Percentiles rank a stretch among this genome's conserved stretches.
Conservation (phyloP, 768 basidiomycete species). For the Pleurotus salmoneostramineus region DNA sequence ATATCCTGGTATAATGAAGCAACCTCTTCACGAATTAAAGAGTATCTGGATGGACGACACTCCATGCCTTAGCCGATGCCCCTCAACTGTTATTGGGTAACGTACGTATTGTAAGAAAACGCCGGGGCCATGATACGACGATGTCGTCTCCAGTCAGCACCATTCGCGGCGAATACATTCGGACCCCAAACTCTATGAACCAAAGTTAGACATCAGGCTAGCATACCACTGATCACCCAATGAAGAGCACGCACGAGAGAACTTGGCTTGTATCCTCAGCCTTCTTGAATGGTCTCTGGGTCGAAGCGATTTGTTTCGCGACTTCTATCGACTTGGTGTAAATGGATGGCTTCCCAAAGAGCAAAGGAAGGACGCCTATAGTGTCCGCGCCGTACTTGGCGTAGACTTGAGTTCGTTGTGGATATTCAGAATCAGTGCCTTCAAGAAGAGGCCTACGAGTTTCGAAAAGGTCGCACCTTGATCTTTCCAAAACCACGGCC, state of each 20-base stretch:
- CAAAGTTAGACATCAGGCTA: background rate
- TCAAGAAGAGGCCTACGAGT: no score
- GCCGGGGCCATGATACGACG: conserved; percentile 25
- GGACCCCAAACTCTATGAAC: conserved; percentile 21
- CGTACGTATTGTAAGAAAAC: conserved; percentile 22
- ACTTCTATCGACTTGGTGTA: conserved; percentile 46
- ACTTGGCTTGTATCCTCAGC: conserved; percentile 24
- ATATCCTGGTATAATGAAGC: conserved; percentile 31
- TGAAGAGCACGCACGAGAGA: conserved; percentile 24
- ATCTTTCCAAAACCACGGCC: conserved; percentile 31
- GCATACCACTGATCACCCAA: no score
- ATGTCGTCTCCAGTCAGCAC: conserved; percentile 27
- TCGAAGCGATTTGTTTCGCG: conserved; percentile 35
- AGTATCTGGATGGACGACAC: conserved; percentile 22
- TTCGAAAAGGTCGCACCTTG: no score
- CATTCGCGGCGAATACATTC: conserved; percentile 23
- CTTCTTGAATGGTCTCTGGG: conserved; percentile 37
- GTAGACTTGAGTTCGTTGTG: background rate
- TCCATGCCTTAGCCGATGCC: background rate
- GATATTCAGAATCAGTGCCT: conserved; percentile 7
- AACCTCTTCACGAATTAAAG: conserved; percentile 36
- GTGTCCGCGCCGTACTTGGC: conserved; percentile 27
- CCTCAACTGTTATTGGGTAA: background rate
- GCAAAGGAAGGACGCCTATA: conserved; percentile 34
- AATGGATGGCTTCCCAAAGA: conserved; percentile 30